Evolutionary conservation across 805 yeast species (phyloP), one percentile per base, ranked within the genome.

Genomic region (Kazachstania africana): DNA sequence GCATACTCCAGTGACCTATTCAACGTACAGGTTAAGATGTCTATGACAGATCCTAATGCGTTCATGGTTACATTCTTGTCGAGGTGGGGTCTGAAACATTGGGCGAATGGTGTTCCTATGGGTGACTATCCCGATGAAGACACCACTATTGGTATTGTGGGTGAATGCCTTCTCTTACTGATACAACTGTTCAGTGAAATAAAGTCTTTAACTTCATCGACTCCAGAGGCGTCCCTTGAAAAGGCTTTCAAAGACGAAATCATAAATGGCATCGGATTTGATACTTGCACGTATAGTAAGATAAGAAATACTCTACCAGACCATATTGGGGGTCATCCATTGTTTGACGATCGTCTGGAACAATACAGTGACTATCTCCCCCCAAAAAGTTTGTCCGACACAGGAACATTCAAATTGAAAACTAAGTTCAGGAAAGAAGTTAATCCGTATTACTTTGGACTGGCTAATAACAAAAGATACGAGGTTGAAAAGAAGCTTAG

Each of bases 381-480:
- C 1, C 85, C 93, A 3, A 57, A 66, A 4, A 71, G 75, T 4
- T 42, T 66, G 13, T 53, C 66, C 16, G 79, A 79, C 40, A 55
- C 65, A 15, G 83, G 94, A 2, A 50, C 69, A 16, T 88, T 80
- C 53, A 62, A 72, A 17, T 63, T 91, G 37, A 84, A 80, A 46
- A 65, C 68, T 3, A 66, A 72, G 30, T 57, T 59, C 18, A 64
- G 57, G 34, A 62, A 59, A 2, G 59, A 66, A 17, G 69, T 87
- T 26, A 91, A 88, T 50, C 94, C 96, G 0, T 87, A 72, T 47
- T 88, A 78, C 48, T 65, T 81, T 36, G 85, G 84, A 43, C 79
- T 78, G 44, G 63, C 79, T 0, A 60, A 88, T 0, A 84, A 84
- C 43, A 75, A 74, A 32, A 70, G 88, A 33, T 95, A 84, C 34